A percentile compares a stretch with the other conserved stretches of the same genome.
These are phyloP conservation scores for Leucosporidium yakuticum DNA, from an alignment of 768 basidiomycete genomes.

Conservation along the genomic window DNA sequence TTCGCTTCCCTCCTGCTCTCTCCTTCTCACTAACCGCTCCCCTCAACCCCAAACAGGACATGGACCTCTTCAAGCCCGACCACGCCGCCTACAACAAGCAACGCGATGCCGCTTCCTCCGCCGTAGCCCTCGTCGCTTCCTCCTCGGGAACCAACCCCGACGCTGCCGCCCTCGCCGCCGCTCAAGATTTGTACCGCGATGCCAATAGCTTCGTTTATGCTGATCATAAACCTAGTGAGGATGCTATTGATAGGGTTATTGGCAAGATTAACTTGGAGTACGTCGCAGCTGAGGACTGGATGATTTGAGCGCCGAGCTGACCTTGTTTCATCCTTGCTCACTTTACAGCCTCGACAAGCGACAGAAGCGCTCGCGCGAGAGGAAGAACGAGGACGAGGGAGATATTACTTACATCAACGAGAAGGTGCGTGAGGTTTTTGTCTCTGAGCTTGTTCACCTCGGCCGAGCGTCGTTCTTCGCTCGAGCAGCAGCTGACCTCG, in stretches of 20 bases:
- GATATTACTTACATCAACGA: constrained; percentile 82
- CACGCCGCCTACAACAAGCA: constrained; percentile 78
- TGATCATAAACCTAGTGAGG: constrained; percentile 90
- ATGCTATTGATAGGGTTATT: constrained; percentile 87
- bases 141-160: constrained; percentile 37
- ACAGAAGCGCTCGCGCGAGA: constrained; percentile 80
- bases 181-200: constrained; percentile 83
- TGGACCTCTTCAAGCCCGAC: constrained; percentile 82
- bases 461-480: neutral
- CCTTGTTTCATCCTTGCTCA: neutral
- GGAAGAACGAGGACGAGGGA: constrained; percentile 82
- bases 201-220: constrained; percentile 89
- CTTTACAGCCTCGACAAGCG: constrained; percentile 72
- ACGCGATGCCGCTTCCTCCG: constrained; percentile 66
- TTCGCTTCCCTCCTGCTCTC: neutral
- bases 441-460: neutral
- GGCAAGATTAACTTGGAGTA: constrained; percentile 89
- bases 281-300: constrained; percentile 49
- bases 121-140: constrained; percentile 38
- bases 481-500: neutral
- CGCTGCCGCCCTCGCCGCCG: constrained; percentile 41
- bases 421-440: constrained; percentile 36
- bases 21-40: neutral
- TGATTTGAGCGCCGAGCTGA: neutral
- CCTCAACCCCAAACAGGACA: constrained; percentile 50